phyloP scores from a whole-genome alignment of 768 basidiomycete species.

The Boletus rex-veris region DNA sequence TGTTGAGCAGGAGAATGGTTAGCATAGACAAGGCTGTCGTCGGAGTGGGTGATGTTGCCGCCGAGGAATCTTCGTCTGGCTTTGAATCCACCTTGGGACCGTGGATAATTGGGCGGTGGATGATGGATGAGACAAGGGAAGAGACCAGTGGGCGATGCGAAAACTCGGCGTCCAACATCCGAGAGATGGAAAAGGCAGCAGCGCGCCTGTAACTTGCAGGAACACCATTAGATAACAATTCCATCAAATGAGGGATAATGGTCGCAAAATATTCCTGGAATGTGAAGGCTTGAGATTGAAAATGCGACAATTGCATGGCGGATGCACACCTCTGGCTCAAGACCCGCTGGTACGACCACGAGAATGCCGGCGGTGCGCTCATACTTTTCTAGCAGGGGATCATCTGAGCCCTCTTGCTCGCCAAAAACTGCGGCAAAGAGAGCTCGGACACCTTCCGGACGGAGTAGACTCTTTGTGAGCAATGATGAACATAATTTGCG shows the following conservation, averaged over 20 bases:
- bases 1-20: slow-evolving; percentile 60
- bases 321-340: slow-evolving; percentile 49
- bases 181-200: slow-evolving; percentile 65
- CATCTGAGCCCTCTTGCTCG: slow-evolving; percentile 50
- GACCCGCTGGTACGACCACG: slow-evolving; percentile 54
- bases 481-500: slow-evolving; percentile 58
- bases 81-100: neutral
- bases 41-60: slow-evolving; percentile 22
- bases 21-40: slow-evolving; percentile 48
- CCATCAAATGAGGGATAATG: slow-evolving; percentile 54
- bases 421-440: slow-evolving; percentile 69
- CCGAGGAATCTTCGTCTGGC: neutral
- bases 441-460: slow-evolving; percentile 66
- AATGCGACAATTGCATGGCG: neutral
- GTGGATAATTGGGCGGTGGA: slow-evolving; percentile 53
- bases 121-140: slow-evolving; percentile 40
- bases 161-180: slow-evolving; percentile 47
- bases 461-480: slow-evolving; percentile 66
- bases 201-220: slow-evolving; percentile 50
- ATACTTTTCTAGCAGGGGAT: slow-evolving; percentile 62
- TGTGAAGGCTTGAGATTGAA: neutral
- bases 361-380: slow-evolving; percentile 69
- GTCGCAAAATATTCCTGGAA: slow-evolving; percentile 58
- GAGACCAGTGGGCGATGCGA: slow-evolving; percentile 14
- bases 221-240: slow-evolving; percentile 40